Conservation (phyloP, 2,329 filamentous ascomycete genomes). For the Camillea tinctor region DNA sequence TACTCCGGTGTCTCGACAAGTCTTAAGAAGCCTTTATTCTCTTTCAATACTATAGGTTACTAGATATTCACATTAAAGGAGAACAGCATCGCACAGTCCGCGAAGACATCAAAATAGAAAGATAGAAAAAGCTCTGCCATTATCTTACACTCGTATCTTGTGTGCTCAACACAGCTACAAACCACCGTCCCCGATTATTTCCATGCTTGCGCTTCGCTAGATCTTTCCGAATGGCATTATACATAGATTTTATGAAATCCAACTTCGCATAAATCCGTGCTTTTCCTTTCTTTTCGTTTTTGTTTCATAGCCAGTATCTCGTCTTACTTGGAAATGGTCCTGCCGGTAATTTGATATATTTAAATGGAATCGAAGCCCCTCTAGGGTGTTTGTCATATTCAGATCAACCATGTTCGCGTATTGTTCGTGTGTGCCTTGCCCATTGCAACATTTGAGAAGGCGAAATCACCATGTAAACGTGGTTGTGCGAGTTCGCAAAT, state of each 20-base stretch:
- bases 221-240: neutral
- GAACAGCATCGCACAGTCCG: neutral
- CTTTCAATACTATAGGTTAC: too few relatives aligned
- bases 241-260: neutral
- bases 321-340: conserved; percentile 15
- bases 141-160: neutral
- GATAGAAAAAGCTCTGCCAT: neutral
- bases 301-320: conserved; percentile 2
- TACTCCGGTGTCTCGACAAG: too few relatives aligned
- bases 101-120: neutral
- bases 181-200: neutral
- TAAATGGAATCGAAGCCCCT: conserved; percentile 20
- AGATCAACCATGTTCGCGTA: neutral
- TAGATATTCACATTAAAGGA: too few relatives aligned
- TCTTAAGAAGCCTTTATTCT: too few relatives aligned
- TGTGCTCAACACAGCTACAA: neutral
- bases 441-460: neutral
- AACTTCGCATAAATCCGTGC: conserved; percentile 7
- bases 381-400: conserved; percentile 9
- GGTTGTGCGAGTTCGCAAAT: conserved; percentile 47
- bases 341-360: conserved; percentile 16
- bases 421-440: neutral
- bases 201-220: neutral
- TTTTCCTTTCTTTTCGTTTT: conserved; percentile 17
- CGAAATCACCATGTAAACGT: conserved; percentile 45